Evolutionary conservation across 805 yeast species (phyloP).

Genomic region (Limtongozyma cylindracea): DNA sequence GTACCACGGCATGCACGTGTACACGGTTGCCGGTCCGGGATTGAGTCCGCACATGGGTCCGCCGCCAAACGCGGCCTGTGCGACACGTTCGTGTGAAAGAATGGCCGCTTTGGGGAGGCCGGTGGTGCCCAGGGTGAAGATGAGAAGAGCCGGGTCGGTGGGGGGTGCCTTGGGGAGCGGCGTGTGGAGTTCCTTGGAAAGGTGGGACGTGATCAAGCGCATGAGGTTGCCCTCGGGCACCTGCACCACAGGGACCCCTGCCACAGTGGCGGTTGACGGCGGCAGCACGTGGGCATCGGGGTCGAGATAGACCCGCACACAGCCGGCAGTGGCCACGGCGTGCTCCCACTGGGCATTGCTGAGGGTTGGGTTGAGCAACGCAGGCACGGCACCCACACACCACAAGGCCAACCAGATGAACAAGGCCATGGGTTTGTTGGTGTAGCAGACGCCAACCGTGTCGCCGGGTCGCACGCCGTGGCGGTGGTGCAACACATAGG

Average conservation of each 20-base stretch:
- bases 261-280: constrained; percentile 13
- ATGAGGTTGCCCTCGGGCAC: constrained; percentile 26
- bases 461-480: constrained; percentile 43
- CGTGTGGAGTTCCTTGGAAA: constrained; percentile 12
- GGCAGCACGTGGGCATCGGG: constrained; percentile 35
- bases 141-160: constrained; percentile 36
- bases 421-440: constrained; percentile 65
- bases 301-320: constrained; percentile 46
- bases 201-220: constrained; percentile 15
- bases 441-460: constrained; percentile 48
- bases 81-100: constrained; percentile 89
- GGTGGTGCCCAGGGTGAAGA: constrained; percentile 87
- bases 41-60: too few species aligned
- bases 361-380: constrained; percentile 65
- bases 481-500: constrained; percentile 34
- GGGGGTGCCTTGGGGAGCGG: constrained; percentile 30
- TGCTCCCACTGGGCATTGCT: constrained; percentile 54
- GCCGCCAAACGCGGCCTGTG: constrained; percentile 56
- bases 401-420: constrained; percentile 69
- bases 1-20: constrained; percentile 87
- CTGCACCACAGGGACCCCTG: constrained; percentile 11
- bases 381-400: constrained; percentile 81
- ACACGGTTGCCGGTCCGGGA: too few species aligned
- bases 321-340: constrained; percentile 46
- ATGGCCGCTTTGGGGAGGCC: constrained; percentile 89